Percentiles rank a stretch among this genome's conserved stretches.
Evolutionary conservation across 352 stramenopile species (phyloP).

Genomic region (Globisporangium apiculatum): DNA sequence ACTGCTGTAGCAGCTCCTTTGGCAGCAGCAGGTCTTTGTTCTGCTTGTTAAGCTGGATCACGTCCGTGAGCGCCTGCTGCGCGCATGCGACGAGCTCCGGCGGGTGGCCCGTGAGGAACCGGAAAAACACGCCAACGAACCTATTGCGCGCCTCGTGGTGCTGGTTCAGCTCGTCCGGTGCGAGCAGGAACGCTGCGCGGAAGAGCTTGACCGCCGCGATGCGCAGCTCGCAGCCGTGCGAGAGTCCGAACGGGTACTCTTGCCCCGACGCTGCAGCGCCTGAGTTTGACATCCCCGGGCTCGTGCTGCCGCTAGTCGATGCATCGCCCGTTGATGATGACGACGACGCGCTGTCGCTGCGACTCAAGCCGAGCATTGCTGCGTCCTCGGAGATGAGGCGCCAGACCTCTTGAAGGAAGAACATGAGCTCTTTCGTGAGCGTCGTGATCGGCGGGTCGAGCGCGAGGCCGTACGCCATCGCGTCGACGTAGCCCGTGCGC

Average conservation of each 20-base stretch:
- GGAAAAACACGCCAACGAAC: constrained; percentile 88
- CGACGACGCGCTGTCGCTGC: constrained; percentile 11
- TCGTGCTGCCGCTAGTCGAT: constrained; percentile 7
- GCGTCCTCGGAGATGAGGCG: constrained; percentile 73
- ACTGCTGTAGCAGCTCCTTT: constrained; percentile 95
- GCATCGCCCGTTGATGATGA: constrained; percentile 17
- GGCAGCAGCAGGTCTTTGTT: constrained; percentile 86
- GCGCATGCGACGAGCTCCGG: constrained; percentile 77
- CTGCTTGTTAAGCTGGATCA: constrained; percentile 82
- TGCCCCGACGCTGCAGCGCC: constrained; percentile 47
- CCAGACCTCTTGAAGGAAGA: constrained; percentile 85
- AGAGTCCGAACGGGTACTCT: constrained; percentile 85
- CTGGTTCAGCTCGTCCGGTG: constrained; percentile 77
- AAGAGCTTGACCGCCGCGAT: constrained; percentile 87
- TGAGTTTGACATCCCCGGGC: constrained; percentile 12
- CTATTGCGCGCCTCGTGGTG: constrained; percentile 81
- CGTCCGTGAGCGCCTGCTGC: constrained; percentile 74
- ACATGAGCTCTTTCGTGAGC: constrained; percentile 80
- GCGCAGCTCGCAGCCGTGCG: constrained; percentile 70
- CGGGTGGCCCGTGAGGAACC: constrained; percentile 81
- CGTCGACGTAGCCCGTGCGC: constrained; percentile 78
- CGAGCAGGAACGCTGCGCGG: constrained; percentile 77
- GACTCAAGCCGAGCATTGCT: constrained; percentile 15
- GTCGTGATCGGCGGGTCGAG: constrained; percentile 75
- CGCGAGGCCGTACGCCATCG: constrained; percentile 73